Evolutionary conservation across 164 flowering plant genomes (phyloP), one percentile per base, ranked within the genome.

Genomic region (Dillenia suffruticosa): DNA sequence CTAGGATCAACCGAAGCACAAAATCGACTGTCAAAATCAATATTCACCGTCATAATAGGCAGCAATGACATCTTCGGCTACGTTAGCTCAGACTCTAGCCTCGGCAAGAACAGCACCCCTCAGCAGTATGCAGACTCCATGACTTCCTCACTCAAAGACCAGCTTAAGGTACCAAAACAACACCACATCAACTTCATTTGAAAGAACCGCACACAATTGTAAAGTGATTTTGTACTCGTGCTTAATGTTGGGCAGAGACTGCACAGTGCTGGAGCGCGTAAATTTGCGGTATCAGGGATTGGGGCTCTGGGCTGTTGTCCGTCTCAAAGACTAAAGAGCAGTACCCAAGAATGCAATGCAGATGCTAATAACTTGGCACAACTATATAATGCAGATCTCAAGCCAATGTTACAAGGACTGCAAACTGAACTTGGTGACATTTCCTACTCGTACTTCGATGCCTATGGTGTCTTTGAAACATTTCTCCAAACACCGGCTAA

Each of bases 241-340:
- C 19, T 12, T 56, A 7, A 10, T 56, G 58, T 26, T 63, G 58
- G 40, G 70, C 85, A 92, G 97, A 46, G 68, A 24, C 46, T 89
- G 19, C 65, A 86, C 56, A 58, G 62, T 32, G 63, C 73, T 17
- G 90, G 92, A 6, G 96, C 71, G 3, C 82, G 94, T 17, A 89
- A 92, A 51, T 77, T 84, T 49, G 65, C 70, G 5, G 40, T 82
- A 0, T 57, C 71, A 0, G 96, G 92, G 2, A 24, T 73, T 4
- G 75, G 79, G 10, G 72, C 80, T 5, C 66, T 85, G 0, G 96
- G 97, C 3, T 92, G 97, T 65, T 72, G 82, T 66, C 97, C 96
- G 1, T 49, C 72, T 8, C 76, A 72, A 59, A 83, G 96, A 69
- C 57, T 17, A 2, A 73, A 75, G 60, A 82, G 67, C 66, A 56